Evolutionary conservation across 352 stramenopile genomes (phyloP), one percentile per base, ranked within the genome.

Genomic region (Sclerospora graminicola): DNA sequence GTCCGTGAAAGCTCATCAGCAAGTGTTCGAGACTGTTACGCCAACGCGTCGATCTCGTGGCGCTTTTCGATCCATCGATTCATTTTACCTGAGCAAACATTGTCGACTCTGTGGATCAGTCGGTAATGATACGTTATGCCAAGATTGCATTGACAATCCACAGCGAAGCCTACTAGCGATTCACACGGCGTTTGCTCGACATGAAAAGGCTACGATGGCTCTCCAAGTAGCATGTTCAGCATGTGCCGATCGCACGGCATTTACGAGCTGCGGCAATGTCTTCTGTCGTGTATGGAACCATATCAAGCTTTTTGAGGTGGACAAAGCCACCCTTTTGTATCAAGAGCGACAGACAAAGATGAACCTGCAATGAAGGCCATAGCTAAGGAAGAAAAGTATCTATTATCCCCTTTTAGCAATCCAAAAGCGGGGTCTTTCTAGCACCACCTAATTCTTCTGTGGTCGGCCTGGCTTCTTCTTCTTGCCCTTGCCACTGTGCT

Each of bases 1-100:
- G 9, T 57, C 58, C 1, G 62, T 72, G 34, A 89, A 86, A 65
- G 79, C 79, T 36, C 58, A 70, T 10, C 36, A 60, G 4, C 54
- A 71, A 31, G 49, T 57, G 14, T 50, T 50, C 19, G 44, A 61
- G 3, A 41, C 24, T 13, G 14, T 24, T 15, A 46, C 60, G 8
- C 19, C 43, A n/a, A 44, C 37, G 16, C 45, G 29, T 27, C 47
- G 42, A 21, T 42, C 54, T 43, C 24, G 30, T 27, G 54, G 51
- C 18, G 42, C 45, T 0, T 61, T 66, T 39, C 60, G 66, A 23
- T 74, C 73, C 0, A 93, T 93, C 32, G 82, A 93, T 51, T 78
- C 70, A 18, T 93, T 83, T 39, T 93, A 93, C 63, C 45, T 72
- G 53, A 93, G 82, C 53, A 82, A 84, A 24, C 79, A 85, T 45